Conservation (phyloP, 139 green algal genomes). For the Limnomonas spitsbergensis region DNA sequence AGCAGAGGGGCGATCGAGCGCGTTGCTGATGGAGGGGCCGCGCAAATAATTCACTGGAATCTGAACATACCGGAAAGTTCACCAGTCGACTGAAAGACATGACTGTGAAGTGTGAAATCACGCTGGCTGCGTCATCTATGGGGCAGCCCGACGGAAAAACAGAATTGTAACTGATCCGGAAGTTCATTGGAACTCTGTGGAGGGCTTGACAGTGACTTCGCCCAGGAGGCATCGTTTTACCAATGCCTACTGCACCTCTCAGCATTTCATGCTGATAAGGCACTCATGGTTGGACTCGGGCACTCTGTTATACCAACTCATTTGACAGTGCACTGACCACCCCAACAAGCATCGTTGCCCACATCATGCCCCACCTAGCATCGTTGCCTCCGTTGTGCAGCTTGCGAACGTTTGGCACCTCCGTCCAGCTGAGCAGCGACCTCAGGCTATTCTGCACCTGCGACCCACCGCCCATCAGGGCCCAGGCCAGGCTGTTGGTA, state of each 20-base stretch:
- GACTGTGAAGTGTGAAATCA: not conserved
- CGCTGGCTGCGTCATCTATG: too few relatives aligned
- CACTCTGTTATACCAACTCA: not conserved
- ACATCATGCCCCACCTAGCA: not conserved
- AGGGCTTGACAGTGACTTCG: not conserved
- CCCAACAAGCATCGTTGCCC: not conserved
- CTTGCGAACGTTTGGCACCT: not conserved
- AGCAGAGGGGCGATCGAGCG: not conserved
- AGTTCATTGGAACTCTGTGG: too few relatives aligned
- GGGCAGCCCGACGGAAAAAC: too few relatives aligned
- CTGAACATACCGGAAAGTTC: not conserved
- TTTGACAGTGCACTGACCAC: not conserved
- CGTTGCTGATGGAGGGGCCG: too few relatives aligned
- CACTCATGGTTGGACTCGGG: not conserved
- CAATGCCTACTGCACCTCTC: not conserved
- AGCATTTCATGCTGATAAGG: not conserved
- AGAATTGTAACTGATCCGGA: too few relatives aligned
- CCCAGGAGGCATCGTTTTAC: not conserved
- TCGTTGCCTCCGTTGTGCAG: conserved; percentile 23
- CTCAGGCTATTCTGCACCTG: conserved; percentile 19
- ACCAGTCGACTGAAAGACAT: too few relatives aligned
- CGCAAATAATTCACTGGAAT: too few relatives aligned
- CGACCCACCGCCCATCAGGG: not conserved
- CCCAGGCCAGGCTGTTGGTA: conserved; percentile 11
- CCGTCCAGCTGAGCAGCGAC: not conserved